Conservation (phyloP, 2,329 filamentous ascomycete species). For the Trichoderma koningiopsis region DNA sequence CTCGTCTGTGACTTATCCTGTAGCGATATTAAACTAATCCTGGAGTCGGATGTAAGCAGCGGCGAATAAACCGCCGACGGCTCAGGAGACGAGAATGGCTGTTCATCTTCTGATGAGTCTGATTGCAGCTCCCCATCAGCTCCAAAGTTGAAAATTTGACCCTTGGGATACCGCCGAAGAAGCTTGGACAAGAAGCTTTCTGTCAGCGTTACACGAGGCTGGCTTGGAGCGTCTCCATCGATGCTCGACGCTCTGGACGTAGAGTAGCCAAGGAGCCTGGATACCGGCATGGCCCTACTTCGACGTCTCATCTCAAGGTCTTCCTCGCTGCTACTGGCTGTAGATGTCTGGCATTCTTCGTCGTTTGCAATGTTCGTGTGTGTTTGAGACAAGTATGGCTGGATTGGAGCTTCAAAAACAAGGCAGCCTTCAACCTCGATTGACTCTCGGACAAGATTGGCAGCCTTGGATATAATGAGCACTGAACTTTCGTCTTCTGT, state of each 20-base stretch:
- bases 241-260: slow-evolving; percentile 39
- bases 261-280: slow-evolving; percentile 45
- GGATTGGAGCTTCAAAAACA: slow-evolving; percentile 40
- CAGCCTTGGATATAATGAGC: slow-evolving; percentile 46
- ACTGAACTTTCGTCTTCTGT: slow-evolving; percentile 17
- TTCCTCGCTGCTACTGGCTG: slow-evolving; percentile 33
- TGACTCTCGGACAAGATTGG: slow-evolving; percentile 46
- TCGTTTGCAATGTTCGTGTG: background rate
- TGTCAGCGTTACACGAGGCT: slow-evolving; percentile 35
- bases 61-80: background rate
- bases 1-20: slow-evolving; percentile 5
- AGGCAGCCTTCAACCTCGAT: slow-evolving; percentile 45
- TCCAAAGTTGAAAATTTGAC: slow-evolving; percentile 50
- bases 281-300: slow-evolving; percentile 28
- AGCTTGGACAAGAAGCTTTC: slow-evolving; percentile 46
- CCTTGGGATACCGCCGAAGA: slow-evolving; percentile 48
- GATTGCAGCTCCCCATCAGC: slow-evolving; percentile 41
- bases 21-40: background rate
- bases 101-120: slow-evolving; percentile 35
- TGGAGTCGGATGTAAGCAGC: background rate
- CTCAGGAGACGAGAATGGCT: background rate
- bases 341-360: slow-evolving; percentile 29
- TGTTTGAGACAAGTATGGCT: slow-evolving; percentile 26
- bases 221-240: slow-evolving; percentile 32
- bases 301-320: background rate